A percentile compares a stretch with the other conserved stretches of the same genome.
These are phyloP conservation scores for Penicillium alfredii DNA, from an alignment of 495 filamentous ascomycete species.

Conservation along the genomic window DNA sequence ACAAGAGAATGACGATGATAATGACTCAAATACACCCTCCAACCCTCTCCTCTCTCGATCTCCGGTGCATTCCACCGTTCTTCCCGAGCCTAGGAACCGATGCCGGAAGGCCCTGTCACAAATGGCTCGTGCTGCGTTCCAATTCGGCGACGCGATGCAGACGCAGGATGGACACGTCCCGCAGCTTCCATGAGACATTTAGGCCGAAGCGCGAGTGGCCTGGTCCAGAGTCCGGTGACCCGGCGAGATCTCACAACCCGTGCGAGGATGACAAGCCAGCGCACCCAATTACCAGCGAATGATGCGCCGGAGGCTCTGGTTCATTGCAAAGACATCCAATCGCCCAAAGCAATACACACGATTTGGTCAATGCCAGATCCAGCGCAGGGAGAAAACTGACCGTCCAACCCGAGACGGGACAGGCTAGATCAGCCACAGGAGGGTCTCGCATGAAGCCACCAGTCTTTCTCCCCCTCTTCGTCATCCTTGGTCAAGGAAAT, in stretches of 20 bases:
- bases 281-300: no score
- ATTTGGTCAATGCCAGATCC: slow-evolving; percentile 4
- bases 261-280: slow-evolving; percentile 22
- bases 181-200: slow-evolving; percentile 29
- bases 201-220: slow-evolving; percentile 25
- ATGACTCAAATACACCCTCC: slow-evolving; percentile 6
- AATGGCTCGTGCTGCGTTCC: slow-evolving; percentile 16
- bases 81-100: slow-evolving; percentile 19
- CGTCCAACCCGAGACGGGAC: slow-evolving; percentile 23
- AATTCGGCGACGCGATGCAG: slow-evolving; percentile 22
- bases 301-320: no score
- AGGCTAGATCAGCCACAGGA: slow-evolving; percentile 24
- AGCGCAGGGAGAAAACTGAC: no score
- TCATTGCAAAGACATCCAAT: slow-evolving; percentile 18
- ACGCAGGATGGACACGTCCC: slow-evolving; percentile 21
- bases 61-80: slow-evolving; percentile 28
- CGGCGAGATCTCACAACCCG: slow-evolving; percentile 27
- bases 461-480: slow-evolving; percentile 7
- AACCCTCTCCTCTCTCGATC: slow-evolving; percentile 8
- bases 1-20: no score
- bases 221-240: slow-evolving; percentile 31
- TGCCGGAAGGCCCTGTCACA: slow-evolving; percentile 19
- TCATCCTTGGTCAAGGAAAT: slow-evolving; percentile 1
- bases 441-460: slow-evolving; percentile 15
- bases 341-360: slow-evolving; percentile 7